Base-by-base conservation (phyloP, 345 rosid genomes). In the Euphorbia peplus region DNA sequence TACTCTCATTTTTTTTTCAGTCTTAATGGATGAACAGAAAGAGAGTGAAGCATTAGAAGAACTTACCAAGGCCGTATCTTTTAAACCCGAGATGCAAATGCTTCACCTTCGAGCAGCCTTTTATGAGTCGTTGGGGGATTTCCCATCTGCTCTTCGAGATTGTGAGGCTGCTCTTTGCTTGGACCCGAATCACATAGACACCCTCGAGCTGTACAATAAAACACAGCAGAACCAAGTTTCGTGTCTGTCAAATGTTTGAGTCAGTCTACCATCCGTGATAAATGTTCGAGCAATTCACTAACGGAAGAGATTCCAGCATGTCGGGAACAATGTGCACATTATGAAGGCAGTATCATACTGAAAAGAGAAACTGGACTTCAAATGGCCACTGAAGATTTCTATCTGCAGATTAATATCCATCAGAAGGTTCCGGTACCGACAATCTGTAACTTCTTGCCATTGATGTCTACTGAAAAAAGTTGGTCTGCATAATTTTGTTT, bases 41-140 rank as follows among this genome's bases (percentile, higher is more conserved):
- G 96, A 91, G 80, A 73, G 74, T 2, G 93, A 86, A 76, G 98
- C 98, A 50, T 81, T 89, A 39, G 86, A 89, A 74, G 98, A 93
- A 85, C 88, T 93, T 28, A 79, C 89, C 8, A 89, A 83, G 85
- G 96, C 98, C 22, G 84, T 93, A 82, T 80, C 88, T 70, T 91
- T 89, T 85, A 91, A 83, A 74, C 96, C 96, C 5, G 96, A 91
- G 78, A 70, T 89, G 77, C 97, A 89, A 73, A 85, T 91, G 81
- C 91, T 93, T 39, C 97, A 93, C 70, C 97, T 93, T 66, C 86
- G 97, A 70, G 98, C 98, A 46, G 97, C 98, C 25, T 93, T 93
- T 73, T 78, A 84, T 0, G 98, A 93, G 80, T 85, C 97, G 63
- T 78, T 85, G 42, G 95, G 97, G 64, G 87, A 91, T 60, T 60